phyloP scores from a whole-genome alignment of 495 filamentous ascomycete genomes.

The Daldinia concentrica region DNA sequence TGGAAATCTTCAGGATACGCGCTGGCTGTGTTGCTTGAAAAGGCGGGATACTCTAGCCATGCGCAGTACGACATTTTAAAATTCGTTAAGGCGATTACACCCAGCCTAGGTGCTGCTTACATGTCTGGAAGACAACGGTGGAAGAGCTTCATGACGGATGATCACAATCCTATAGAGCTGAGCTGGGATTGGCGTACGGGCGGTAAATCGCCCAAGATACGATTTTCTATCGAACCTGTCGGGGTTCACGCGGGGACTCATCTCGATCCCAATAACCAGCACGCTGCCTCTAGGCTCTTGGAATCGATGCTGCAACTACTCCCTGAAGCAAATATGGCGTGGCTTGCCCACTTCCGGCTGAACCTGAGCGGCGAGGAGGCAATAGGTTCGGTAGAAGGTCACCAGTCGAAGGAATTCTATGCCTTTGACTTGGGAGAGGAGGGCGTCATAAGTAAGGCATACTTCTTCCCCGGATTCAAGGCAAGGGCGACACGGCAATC shows the following conservation, averaged over 20 bases:
- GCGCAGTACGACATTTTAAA: not conserved
- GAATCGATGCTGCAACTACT: not conserved
- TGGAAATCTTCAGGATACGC: slow-evolving; percentile 3
- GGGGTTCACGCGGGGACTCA: slow-evolving; percentile 2
- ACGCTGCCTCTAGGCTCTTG: not conserved
- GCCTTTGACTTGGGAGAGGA: slow-evolving; percentile 10
- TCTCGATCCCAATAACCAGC: not conserved
- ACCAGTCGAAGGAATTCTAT: not conserved
- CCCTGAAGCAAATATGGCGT: not conserved
- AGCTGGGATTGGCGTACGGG: slow-evolving; percentile 17
- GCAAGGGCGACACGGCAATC: not conserved
- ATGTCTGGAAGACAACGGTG: not conserved
- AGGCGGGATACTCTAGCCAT: slow-evolving; percentile 4
- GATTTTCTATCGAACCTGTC: slow-evolving; percentile 11
- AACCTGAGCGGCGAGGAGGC: not conserved
- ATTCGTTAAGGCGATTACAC: not conserved
- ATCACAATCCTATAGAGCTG: slow-evolving; percentile 13
- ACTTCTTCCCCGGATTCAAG: slow-evolving; percentile 8
- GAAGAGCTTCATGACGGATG: slow-evolving; percentile 17
- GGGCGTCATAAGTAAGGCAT: not conserved
- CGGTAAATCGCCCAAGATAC: not conserved
- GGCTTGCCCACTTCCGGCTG: not conserved
- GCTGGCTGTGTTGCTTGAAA: not conserved
- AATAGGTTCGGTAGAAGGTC: not conserved
- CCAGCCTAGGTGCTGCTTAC: not conserved